A percentile compares a stretch with the other conserved stretches of the same genome.
Evolutionary conservation across 768 basidiomycete species (phyloP).

Genomic region (Kwoniella heveanensis): DNA sequence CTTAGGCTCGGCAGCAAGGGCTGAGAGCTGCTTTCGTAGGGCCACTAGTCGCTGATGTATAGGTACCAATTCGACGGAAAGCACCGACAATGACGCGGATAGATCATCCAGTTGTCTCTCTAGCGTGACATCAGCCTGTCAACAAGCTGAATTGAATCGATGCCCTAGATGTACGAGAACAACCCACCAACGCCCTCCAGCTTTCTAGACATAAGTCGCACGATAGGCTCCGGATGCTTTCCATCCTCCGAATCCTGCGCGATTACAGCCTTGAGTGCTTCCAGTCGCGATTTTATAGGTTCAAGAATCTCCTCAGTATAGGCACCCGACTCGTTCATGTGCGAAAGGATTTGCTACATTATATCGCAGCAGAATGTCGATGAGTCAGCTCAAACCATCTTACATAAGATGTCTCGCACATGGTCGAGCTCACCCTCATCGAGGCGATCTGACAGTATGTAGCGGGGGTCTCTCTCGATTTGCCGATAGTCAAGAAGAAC

Average conservation of each 20-base stretch:
- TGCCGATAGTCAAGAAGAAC: conserved; percentile 97
- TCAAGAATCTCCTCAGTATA: conserved; percentile 89
- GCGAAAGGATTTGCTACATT: conserved; percentile 82
- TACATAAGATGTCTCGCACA: background rate
- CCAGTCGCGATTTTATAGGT: conserved; percentile 80
- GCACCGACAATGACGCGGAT: conserved; percentile 79
- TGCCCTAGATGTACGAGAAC: background rate
- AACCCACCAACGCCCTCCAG: conserved; percentile 85
- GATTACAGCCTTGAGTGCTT: conserved; percentile 81
- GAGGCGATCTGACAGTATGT: conserved; percentile 94
- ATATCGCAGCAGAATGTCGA: background rate
- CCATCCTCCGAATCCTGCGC: conserved; percentile 76
- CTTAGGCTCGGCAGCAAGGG: conserved; percentile 77
- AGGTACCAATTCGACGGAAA: conserved; percentile 86
- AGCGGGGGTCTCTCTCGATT: conserved; percentile 89
- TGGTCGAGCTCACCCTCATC: conserved; percentile 75
- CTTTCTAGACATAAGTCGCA: conserved; percentile 84
- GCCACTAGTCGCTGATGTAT: conserved; percentile 85
- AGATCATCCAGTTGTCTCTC: conserved; percentile 75
- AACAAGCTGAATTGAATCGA: background rate
- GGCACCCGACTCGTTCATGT: conserved; percentile 92
- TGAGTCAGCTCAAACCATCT: background rate
- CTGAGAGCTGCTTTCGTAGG: conserved; percentile 82
- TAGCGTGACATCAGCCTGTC: conserved; percentile 51
- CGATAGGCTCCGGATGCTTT: conserved; percentile 82